Evolutionary conservation across 2,329 filamentous ascomycete genomes (phyloP).

Genomic region (Pseudogymnoascus sp.): DNA sequence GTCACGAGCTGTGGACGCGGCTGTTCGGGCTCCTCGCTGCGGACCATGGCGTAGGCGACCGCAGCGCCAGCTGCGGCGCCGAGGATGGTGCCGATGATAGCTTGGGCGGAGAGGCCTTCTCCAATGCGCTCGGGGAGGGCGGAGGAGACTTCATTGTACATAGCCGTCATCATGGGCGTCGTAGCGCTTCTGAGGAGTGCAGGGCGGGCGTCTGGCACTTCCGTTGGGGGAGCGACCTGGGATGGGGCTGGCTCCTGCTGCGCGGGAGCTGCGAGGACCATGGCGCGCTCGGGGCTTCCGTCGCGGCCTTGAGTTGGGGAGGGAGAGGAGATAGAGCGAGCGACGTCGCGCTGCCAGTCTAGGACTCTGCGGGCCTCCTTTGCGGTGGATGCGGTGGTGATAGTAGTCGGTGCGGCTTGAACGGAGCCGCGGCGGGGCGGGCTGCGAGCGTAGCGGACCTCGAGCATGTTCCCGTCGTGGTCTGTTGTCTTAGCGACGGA

Average conservation of each 20-base stretch:
- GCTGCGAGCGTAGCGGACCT: conserved; percentile 54
- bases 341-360: conserved; percentile 35
- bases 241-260: background rate
- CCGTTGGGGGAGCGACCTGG: background rate
- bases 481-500: conserved; percentile 55
- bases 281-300: background rate
- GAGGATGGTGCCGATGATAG: conserved; percentile 65
- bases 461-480: conserved; percentile 75
- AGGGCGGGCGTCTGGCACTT: background rate
- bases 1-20: background rate
- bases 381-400: conserved; percentile 16
- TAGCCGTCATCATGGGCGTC: background rate
- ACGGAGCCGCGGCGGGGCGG: background rate
- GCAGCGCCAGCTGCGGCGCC: conserved; percentile 72
- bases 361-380: conserved; percentile 32
- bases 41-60: conserved; percentile 65
- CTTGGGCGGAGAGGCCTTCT: conserved; percentile 40
- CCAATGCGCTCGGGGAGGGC: background rate
- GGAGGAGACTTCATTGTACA: background rate
- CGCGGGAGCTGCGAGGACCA: background rate
- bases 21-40: conserved; percentile 37
- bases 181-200: background rate
- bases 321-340: conserved; percentile 19
- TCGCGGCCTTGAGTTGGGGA: background rate
- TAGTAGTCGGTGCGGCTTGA: background rate